Base-by-base conservation (phyloP, 352 stramenopile genomes). In the Plasmopara viticola region DNA sequence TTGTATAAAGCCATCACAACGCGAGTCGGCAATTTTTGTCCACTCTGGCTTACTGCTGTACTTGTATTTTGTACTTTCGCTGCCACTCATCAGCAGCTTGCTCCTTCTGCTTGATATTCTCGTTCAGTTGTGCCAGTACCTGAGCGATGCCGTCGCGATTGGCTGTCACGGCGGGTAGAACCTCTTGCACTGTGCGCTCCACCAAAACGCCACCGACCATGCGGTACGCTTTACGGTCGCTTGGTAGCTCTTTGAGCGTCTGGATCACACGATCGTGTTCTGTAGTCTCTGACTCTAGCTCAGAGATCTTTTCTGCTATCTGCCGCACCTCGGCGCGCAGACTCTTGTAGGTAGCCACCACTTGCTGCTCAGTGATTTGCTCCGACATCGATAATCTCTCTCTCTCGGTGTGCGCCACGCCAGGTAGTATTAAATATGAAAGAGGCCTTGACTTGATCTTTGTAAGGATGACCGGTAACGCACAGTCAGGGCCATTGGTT, bases 141-240 rank as follows among this genome's bases (percentile, higher is more conserved):
- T 92, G 80, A 39, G 74, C 60, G 43, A 94, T 89, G 14, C 81
- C 79, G 40, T 94, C 77, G 59, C 78, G 79, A 62, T 92, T 94
- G 41, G 78, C 60, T 17, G 51, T 72, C 28, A 98, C 93, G 6
- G 89, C 95, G 6, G 95, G 94, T 34, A 98, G 78, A 40, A 98
- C 94, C 63, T 98, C 94, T 60, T 86, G 61, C 18, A 98, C 95
- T 31, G 94, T 98, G 42, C 94, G 92, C 74, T 99, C 94, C 44
- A 99, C 94, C 35, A 99, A 70, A 31, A 98, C 94, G 33, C 95
- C 94, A 46, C 95, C 95, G 10, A 98, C 90, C 72, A 98, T 90
- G 56, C 95, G 88, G 62, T 96, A 99, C 6, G 95, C 94, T 60
- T 95, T 90, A 58, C 94, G 78, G 52, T 74, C 64, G 0, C 62